A percentile compares a stretch with the other conserved stretches of the same genome.
These are phyloP conservation scores for Zalaria sp. DNA, from an alignment of 2,329 filamentous ascomycete species.

Conservation along the genomic window DNA sequence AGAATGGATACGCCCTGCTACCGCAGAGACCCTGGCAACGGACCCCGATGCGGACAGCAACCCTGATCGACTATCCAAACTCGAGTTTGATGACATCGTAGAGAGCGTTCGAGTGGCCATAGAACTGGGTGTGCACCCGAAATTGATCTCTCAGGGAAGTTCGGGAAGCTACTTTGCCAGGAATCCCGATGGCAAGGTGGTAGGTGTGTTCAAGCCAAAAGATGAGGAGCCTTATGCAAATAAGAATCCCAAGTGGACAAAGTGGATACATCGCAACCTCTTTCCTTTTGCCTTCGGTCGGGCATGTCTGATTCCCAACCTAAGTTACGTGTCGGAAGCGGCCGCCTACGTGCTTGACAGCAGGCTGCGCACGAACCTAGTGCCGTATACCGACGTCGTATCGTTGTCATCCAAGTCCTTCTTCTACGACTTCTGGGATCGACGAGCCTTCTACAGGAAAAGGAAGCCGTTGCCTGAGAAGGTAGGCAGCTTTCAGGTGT, in stretches of 20 bases:
- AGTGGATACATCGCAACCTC: constrained; percentile 96
- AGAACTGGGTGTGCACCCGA: constrained; percentile 78
- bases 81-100: constrained; percentile 76
- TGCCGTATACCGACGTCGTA: constrained; percentile 93
- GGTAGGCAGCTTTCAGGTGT: constrained; percentile 91
- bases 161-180: constrained; percentile 97
- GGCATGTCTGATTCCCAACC: constrained; percentile 89
- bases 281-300: constrained; percentile 96
- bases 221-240: constrained; percentile 97
- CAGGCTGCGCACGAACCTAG: constrained; percentile 78
- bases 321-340: constrained; percentile 95
- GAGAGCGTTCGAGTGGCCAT: constrained; percentile 87
- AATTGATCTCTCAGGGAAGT: constrained; percentile 92
- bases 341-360: constrained; percentile 90
- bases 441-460: constrained; percentile 74
- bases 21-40: constrained; percentile 55
- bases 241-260: constrained; percentile 97
- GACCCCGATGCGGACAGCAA: constrained; percentile 24
- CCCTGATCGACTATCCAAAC: constrained; percentile 54
- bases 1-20: constrained; percentile 70
- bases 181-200: constrained; percentile 81
- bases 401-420: constrained; percentile 92
- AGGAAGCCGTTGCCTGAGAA: constrained; percentile 80
- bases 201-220: constrained; percentile 97
- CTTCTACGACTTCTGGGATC: constrained; percentile 96